Base-by-base conservation (phyloP, 371 early-diverging fungal species). In the Mucor mucedo region DNA sequence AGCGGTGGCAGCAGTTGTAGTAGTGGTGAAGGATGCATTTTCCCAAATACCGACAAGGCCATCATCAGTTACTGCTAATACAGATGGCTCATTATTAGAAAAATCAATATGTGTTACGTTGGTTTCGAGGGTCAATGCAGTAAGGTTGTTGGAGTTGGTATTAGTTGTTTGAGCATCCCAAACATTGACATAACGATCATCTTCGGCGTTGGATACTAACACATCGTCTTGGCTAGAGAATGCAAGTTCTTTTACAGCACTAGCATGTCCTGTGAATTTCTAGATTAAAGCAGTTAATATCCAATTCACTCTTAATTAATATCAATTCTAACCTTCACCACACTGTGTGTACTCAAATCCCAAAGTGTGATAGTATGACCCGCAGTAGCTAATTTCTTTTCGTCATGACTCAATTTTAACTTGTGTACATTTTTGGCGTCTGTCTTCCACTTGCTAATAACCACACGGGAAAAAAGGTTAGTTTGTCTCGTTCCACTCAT, bases 131-230 rank as follows among this genome's bases (percentile, higher is more conserved):
- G 90, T 86, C 59, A 90, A 73, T 9, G 82, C 84, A 62, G 85
- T 78, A 41, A 83, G 66, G 50, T 80, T 82, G 47, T 78, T 83
- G 16, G 80, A 78, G 55, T 83, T 80, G 48, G 77, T 73, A 56
- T 78, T 81, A 3, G 77, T 78, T 11, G 72, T 62, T n/a, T 80
- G 79, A 48, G 83, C 83, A 56, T 89, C 87, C 93, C 92, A 94
- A 11, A 92, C 86, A 67, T 89, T 86, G 30, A 93, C 76, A 66
- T 87, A 89, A 5, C 92, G 85, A 73, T 94, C 94, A 58, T 91
- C 84, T 58, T 85, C 84, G 2, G 93, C 92, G 35, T 81, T 79
- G 2, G 93, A 89, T 11, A 89, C 80, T 55, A 84, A 75, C 6
- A 84, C 68, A 68, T 80, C 81, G 48, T 85, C 88, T 57, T 87